Base-by-base conservation (phyloP, 768 basidiomycete species). In the Tylopilus subfusipes region DNA sequence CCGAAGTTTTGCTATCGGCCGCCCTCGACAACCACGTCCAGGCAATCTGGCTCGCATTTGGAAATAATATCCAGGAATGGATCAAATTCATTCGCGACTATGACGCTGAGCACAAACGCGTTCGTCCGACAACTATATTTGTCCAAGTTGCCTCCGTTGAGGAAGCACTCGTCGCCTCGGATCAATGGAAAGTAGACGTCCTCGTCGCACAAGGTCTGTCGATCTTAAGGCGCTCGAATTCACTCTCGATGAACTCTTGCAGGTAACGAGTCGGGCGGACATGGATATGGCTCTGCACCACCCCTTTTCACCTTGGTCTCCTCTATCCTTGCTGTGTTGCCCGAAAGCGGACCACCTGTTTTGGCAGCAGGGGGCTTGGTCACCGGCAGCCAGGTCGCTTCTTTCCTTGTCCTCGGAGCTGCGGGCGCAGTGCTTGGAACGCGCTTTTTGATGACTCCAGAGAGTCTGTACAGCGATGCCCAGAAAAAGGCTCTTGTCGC, bases 211-310 rank as follows among this genome's bases (percentile, higher is more conserved):
- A 93, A 82, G 89, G 91, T 88, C 60, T 52, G 53, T 40, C 50
- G 18, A 40, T 48, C 47, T 52, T 45, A 38, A 27, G 27, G 27
- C 24, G 33, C 24, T 36, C 40, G 16, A 29, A 49, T 31, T 33
- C 49, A 52, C 53, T 55, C 38, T 53, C 45, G 21, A 31, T 40
- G 48, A 25, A 43, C 18, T 47, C 6, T 27, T 53, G 18, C 51
- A 92, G 90, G 90, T 5, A 81, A 76, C 52, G 91, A 93, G 70
- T 81, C 88, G 36, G 91, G 91, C 9, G 91, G 91, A 25, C 91
- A 93, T 69, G 89, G 88, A 8, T 70, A 76, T 44, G 58, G 70
- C 21, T 64, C 75, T 38, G 81, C 86, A 8, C 78, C 80, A 34
- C 82, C 90, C 1, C 75, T 88, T 50, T 68, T 83, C 51, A 80